A percentile compares a stretch with the other conserved stretches of the same genome.
phyloP scores from a whole-genome alignment of 768 basidiomycete genomes.

The Dendrothele bispora region DNA sequence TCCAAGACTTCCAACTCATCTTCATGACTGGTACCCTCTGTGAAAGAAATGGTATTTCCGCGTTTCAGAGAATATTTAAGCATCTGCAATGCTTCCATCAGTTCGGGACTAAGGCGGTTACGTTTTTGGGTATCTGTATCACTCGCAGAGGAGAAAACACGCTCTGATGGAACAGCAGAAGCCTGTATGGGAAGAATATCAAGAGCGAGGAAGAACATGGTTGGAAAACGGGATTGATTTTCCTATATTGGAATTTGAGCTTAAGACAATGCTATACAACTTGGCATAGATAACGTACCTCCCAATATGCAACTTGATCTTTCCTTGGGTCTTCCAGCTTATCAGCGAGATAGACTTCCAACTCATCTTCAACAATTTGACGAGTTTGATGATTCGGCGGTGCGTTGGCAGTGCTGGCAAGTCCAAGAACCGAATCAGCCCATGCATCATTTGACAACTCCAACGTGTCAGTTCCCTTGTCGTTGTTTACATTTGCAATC shows the following conservation, averaged over 20 bases:
- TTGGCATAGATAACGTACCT: neutral
- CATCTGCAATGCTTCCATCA: constrained; percentile 10
- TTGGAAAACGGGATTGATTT: neutral
- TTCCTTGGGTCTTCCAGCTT: neutral
- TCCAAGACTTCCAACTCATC: neutral
- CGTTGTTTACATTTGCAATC: too few relatives aligned
- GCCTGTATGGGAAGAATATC: constrained; percentile 5
- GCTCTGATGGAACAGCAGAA: constrained; percentile 12
- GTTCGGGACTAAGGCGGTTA: constrained; percentile 4
- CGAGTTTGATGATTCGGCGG: too few relatives aligned
- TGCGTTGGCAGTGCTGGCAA: too few relatives aligned
- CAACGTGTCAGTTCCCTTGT: too few relatives aligned
- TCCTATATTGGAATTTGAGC: neutral
- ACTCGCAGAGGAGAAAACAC: constrained; percentile 8
- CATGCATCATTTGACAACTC: too few relatives aligned
- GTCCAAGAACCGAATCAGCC: too few relatives aligned
- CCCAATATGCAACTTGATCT: neutral
- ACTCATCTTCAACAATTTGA: neutral
- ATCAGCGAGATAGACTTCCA: neutral
- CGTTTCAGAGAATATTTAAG: constrained; percentile 9
- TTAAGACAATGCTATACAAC: neutral
- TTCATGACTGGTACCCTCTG: neutral
- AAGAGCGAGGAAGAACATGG: too few relatives aligned
- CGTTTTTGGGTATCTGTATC: constrained; percentile 5
- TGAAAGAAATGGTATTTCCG: constrained; percentile 7